Evolutionary conservation across 164 flowering plant genomes (phyloP), one percentile per base, ranked within the genome.

Genomic region (grape (Vitis vinifera)): DNA sequence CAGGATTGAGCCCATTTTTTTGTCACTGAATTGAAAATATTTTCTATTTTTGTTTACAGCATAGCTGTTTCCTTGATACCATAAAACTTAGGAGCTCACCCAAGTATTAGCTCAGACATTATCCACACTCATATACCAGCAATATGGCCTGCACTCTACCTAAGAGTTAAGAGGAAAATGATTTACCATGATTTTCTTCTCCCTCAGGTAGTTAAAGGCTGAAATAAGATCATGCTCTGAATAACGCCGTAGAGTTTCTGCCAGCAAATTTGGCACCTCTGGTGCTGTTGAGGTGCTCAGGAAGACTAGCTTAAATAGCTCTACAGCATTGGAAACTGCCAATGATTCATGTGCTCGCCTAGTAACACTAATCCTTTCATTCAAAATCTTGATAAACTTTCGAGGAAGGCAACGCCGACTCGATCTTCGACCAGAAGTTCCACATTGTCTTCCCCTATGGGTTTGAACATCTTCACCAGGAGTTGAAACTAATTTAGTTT

Each of bases 321-420:
- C 98, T 68, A 86, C 85, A 65, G 97, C 98, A 87, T 80, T 91
- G 51, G 99, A 87, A 77, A 91, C 84, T 58, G 99, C 92, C 82
- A 93, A 78, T 23, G 97, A 93, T 62, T 88, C 77, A 52, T 71
- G 72, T 48, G 80, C 87, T 75, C 70, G 76, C 72, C 71, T 76
- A 66, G 75, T 63, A 63, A 72, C 74, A 69, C 70, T 76, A 56
- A 14, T 68, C 47, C 78, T 87, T 65, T 73, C 82, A 65, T 75
- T 77, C 65, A 82, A 67, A 79, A 79, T 79, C 76, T 81, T 88
- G 11, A 74, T 71, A 72, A 89, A 83, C 71, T 84, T 88, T 67
- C 69, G 81, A 73, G 85, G 84, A 63, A 82, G 71, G 55, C 78
- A 83, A 59, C 66, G 77, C 51, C 81, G 59, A 9, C 79, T 74